Conservation (phyloP, 768 basidiomycete species). For the Phanerochaete sordida region DNA sequence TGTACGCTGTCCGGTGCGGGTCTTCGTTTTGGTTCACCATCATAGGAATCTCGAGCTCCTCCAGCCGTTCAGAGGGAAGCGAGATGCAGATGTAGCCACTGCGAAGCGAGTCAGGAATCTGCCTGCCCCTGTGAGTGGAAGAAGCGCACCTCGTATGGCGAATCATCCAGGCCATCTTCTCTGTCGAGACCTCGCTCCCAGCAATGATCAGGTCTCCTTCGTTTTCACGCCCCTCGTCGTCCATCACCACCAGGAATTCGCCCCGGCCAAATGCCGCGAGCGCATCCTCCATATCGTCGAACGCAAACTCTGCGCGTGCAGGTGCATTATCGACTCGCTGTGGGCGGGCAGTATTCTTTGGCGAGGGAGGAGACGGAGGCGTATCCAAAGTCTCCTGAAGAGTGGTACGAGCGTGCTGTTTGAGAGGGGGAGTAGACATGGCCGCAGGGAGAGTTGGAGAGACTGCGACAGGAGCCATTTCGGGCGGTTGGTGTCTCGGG, state of each 20-base stretch:
- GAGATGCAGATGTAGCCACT: constrained; percentile 95
- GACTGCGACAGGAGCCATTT: constrained; percentile 16
- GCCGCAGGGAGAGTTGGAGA: constrained; percentile 3
- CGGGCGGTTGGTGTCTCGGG: background rate
- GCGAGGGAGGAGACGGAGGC: background rate
- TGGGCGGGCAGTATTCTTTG: constrained; percentile 14
- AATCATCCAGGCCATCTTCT: constrained; percentile 99
- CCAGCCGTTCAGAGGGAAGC: constrained; percentile 70
- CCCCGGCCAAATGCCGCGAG: constrained; percentile 72
- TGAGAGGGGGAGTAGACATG: background rate
- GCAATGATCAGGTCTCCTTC: constrained; percentile 96
- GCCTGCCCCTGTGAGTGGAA: constrained; percentile 2
- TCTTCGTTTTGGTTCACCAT: constrained; percentile 94
- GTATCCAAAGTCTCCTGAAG: background rate
- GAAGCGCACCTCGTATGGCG: constrained; percentile 81
- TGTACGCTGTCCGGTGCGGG: constrained; percentile 90
- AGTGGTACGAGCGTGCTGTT: background rate
- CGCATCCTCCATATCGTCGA: constrained; percentile 81
- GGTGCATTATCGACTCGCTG: constrained; percentile 19
- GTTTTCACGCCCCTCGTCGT: constrained; percentile 94
- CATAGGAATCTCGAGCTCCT: constrained; percentile 81
- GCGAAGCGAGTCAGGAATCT: background rate
- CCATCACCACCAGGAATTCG: constrained; percentile 96
- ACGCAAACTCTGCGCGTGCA: constrained; percentile 45
- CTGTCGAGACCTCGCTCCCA: constrained; percentile 78